These are phyloP conservation scores for Lodderomyces pseudojiufengensis DNA, from an alignment of 1,139 yeast species.

Conservation along the genomic window DNA sequence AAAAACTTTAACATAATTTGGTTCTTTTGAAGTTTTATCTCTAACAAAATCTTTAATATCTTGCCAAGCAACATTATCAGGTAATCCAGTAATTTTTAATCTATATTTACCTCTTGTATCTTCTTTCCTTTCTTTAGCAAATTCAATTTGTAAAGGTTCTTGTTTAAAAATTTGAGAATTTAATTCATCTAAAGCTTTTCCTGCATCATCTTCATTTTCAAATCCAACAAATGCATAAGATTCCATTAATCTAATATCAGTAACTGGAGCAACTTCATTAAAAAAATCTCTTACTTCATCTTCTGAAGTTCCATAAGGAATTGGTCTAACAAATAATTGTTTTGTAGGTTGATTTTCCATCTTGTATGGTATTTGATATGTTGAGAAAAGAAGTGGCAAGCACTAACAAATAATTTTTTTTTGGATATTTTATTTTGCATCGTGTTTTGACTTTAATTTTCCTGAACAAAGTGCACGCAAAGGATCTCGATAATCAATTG, in stretches of 20 bases:
- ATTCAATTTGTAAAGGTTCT: constrained; percentile 62
- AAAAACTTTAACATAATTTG: constrained; percentile 70
- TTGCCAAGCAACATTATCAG: constrained; percentile 81
- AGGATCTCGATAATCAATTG: too few relatives aligned
- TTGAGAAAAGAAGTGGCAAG: not conserved
- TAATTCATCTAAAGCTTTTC: constrained; percentile 61
- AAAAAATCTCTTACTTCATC: constrained; percentile 69
- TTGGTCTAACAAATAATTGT: constrained; percentile 42
- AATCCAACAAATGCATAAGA: constrained; percentile 77
- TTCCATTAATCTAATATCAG: constrained; percentile 65
- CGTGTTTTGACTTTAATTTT: too few relatives aligned
- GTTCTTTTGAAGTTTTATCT: constrained; percentile 61
- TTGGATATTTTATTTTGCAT: not conserved
- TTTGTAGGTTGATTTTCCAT: constrained; percentile 7
- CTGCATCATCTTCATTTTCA: constrained; percentile 63
- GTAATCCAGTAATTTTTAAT: constrained; percentile 63
- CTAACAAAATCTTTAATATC: constrained; percentile 77
- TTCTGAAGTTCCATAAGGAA: constrained; percentile 38
- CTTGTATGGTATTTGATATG: constrained; percentile 6
- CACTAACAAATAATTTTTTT: not conserved
- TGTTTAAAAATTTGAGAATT: constrained; percentile 57
- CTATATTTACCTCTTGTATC: constrained; percentile 69
- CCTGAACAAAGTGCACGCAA: too few relatives aligned
- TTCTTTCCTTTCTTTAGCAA: constrained; percentile 59
- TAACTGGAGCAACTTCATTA: constrained; percentile 59